Conservation (phyloP, 805 yeast genomes). For the Candida argentea region DNA sequence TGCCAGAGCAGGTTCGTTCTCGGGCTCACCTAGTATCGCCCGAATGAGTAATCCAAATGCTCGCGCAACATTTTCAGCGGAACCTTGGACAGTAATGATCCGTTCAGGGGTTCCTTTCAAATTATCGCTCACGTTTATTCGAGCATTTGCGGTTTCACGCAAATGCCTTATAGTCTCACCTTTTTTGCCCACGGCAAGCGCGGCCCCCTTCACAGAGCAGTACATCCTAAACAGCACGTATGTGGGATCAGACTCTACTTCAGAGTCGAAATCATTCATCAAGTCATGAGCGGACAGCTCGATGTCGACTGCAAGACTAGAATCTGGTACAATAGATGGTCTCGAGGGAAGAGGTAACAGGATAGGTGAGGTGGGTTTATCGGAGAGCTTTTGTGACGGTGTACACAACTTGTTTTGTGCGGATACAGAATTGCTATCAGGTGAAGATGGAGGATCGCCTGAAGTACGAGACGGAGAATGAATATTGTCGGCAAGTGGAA, state of each 20-base stretch:
- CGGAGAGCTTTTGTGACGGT: no score
- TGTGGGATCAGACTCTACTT: conserved; percentile 43
- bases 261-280: conserved; percentile 31
- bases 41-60: conserved; percentile 70
- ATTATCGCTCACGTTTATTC: conserved; percentile 66
- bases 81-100: conserved; percentile 62
- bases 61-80: conserved; percentile 68
- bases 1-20: conserved; percentile 48
- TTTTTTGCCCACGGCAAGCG: conserved; percentile 65
- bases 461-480: no score
- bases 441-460: no score
- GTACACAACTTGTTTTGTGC: no score
- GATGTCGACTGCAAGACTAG: no score
- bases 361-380: no score
- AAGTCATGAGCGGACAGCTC: conserved; percentile 5
- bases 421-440: no score
- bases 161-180: conserved; percentile 66
- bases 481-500: no score
- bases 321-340: neutral
- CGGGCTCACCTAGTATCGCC: conserved; percentile 56
- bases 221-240: conserved; percentile 64
- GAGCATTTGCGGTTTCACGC: conserved; percentile 51
- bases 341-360: no score
- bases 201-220: conserved; percentile 68
- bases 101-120: conserved; percentile 64